Evolutionary conservation across 2,329 filamentous ascomycete species (phyloP).

Genomic region (Elsinoe australis): DNA sequence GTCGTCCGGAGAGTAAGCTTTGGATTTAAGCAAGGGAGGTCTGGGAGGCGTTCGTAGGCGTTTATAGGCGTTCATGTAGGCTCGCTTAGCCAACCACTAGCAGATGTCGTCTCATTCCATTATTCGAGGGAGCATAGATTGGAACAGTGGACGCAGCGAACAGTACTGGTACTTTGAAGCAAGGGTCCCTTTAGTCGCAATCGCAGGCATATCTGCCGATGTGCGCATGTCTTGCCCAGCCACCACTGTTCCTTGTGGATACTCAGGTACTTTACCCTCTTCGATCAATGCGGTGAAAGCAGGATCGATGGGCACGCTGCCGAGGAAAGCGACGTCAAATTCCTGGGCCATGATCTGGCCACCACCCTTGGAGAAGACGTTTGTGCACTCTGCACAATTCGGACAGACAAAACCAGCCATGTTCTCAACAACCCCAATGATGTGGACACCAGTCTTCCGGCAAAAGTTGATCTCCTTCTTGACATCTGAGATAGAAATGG

Average conservation of each 20-base stretch:
- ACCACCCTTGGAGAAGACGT: constrained; percentile 87
- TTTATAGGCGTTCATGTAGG: neutral
- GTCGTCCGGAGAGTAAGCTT: constrained; percentile 1
- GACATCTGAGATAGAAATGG: constrained; percentile 86
- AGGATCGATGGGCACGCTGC: constrained; percentile 83
- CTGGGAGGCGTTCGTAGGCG: neutral
- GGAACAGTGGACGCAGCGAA: constrained; percentile 62
- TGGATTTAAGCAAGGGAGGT: neutral
- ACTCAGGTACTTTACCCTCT: constrained; percentile 57
- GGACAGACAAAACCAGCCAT: constrained; percentile 89
- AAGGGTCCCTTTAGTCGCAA: constrained; percentile 40
- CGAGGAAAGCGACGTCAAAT: constrained; percentile 75
- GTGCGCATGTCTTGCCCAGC: constrained; percentile 45
- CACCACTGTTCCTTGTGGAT: constrained; percentile 60
- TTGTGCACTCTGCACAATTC: constrained; percentile 72
- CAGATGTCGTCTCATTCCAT: constrained; percentile 6
- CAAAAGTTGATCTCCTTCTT: constrained; percentile 94
- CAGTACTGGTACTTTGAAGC: constrained; percentile 67
- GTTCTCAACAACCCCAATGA: constrained; percentile 90
- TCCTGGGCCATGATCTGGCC: constrained; percentile 83
- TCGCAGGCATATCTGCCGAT: neutral
- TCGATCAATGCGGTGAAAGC: constrained; percentile 85
- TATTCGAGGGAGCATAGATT: constrained; percentile 45
- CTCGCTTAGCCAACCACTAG: neutral
- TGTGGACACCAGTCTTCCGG: constrained; percentile 66